A percentile compares a stretch with the other conserved stretches of the same genome.
Evolutionary conservation across 2,329 filamentous ascomycete genomes (phyloP).

Genomic region (Ascochyta viciae-villosae): DNA sequence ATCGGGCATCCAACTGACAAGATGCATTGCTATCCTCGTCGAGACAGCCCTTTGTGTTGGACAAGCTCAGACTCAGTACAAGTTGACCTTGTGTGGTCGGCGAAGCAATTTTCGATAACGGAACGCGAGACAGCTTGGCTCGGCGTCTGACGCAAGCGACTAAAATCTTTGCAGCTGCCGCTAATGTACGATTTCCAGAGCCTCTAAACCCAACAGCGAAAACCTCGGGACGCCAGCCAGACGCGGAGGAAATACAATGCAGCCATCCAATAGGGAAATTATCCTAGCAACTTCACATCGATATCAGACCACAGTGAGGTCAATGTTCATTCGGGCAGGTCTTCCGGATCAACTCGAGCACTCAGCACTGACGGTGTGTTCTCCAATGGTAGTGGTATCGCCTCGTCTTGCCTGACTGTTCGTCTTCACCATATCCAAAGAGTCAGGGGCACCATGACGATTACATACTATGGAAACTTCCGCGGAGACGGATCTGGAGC

Average conservation of each 20-base stretch:
- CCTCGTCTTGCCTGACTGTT: constrained; percentile 4
- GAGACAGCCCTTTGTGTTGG: neutral
- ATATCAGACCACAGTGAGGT: constrained; percentile 3
- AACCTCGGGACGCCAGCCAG: constrained; percentile 7
- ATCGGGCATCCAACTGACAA: neutral
- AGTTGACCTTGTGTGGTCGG: neutral
- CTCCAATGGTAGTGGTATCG: constrained; percentile 1
- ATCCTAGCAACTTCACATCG: neutral
- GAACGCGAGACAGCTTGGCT: constrained; percentile 4
- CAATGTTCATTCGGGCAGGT: constrained; percentile 1
- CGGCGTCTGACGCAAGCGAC: constrained; percentile 3
- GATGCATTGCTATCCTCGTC: neutral
- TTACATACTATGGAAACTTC: neutral
- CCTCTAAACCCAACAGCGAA: constrained; percentile 4
- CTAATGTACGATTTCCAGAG: constrained; percentile 3
- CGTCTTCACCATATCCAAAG: neutral
- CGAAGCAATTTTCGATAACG: neutral
- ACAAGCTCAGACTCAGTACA: neutral
- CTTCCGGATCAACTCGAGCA: neutral
- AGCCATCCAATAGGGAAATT: constrained; percentile 3
- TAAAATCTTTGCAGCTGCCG: constrained; percentile 14
- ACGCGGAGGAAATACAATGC: neutral
- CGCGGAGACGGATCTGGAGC: neutral
- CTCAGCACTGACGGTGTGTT: neutral
- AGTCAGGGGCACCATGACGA: constrained; percentile 9